Evolutionary conservation across 164 flowering plant species (phyloP).

Genomic region (Vitis amurensis): DNA sequence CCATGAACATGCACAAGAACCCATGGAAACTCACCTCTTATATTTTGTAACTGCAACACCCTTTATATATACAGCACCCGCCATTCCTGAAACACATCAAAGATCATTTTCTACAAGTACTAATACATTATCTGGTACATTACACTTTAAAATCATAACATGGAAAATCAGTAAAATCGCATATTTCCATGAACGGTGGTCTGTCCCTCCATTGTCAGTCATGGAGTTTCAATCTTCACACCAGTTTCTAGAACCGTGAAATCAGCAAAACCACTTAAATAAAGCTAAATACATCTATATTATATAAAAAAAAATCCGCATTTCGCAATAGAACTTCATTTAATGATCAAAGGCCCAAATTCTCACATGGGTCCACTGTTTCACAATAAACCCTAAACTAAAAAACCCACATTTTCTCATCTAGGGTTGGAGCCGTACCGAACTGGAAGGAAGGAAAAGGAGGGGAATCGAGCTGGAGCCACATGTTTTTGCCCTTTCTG

Average conservation of each 20-base stretch:
- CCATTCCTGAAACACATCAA: slow-evolving; percentile 69
- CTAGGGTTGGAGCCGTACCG: slow-evolving; percentile 38
- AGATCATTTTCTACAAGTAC: neutral
- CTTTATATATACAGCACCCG: slow-evolving; percentile 90
- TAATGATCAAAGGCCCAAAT: neutral
- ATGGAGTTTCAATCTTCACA: too few relatives aligned
- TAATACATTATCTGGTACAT: too few relatives aligned
- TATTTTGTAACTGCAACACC: slow-evolving; percentile 87
- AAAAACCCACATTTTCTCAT: neutral
- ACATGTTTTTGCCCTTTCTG: slow-evolving; percentile 94
- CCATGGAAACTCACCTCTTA: slow-evolving; percentile 49
- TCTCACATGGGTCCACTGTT: neutral
- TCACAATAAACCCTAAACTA: slow-evolving; percentile 8
- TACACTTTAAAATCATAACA: too few relatives aligned
- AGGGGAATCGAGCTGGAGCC: slow-evolving; percentile 89
- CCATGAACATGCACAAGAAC: neutral
- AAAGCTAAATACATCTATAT: neutral
- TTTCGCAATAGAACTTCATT: neutral
- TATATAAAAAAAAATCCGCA: too few relatives aligned
- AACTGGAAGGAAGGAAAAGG: slow-evolving; percentile 96
- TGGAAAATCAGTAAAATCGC: too few relatives aligned
- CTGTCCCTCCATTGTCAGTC: too few relatives aligned
- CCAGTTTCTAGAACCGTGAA: too few relatives aligned
- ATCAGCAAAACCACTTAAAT: neutral
- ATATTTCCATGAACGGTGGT: too few relatives aligned